Conservation (phyloP, 768 basidiomycete species). For the Rhodosporidiobolus odoratus region DNA sequence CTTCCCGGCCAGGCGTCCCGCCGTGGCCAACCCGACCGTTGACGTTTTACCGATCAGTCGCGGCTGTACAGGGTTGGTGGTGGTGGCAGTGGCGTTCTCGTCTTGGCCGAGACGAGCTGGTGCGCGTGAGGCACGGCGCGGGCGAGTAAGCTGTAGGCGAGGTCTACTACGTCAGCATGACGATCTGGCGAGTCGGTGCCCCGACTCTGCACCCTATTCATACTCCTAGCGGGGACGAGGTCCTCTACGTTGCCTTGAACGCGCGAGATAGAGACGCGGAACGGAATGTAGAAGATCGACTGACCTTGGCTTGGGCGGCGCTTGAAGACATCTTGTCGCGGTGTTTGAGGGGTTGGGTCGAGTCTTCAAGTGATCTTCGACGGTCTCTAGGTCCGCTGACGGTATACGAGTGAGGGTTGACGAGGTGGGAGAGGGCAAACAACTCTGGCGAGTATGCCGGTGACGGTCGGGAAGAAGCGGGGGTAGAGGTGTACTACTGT, state of each 20-base stretch:
- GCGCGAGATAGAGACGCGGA: background rate
- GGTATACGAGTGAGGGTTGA: no score
- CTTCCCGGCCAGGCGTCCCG: background rate
- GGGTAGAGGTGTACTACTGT: no score
- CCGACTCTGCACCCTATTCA: background rate
- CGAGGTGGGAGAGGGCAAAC: no score
- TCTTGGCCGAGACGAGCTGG: constrained; percentile 27
- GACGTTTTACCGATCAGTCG: constrained; percentile 7
- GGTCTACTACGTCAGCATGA: background rate
- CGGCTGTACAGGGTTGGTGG: background rate
- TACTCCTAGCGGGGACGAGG: background rate
- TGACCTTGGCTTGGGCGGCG: constrained; percentile 13
- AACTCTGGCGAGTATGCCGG: no score
- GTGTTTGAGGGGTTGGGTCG: background rate
- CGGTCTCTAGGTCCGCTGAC: no score
- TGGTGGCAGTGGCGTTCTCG: constrained; percentile 11
- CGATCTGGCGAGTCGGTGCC: background rate
- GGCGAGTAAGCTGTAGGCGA: constrained; percentile 9
- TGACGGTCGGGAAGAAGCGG: no score
- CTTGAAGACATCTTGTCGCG: constrained; percentile 2
- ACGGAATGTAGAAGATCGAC: constrained; percentile 8
- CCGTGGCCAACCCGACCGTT: background rate
- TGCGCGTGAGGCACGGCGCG: constrained; percentile 26
- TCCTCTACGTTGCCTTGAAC: background rate
- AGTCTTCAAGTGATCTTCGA: no score